Percentiles rank a stretch among this genome's conserved stretches.
phyloP scores from a whole-genome alignment of 2,329 filamentous ascomycete species.

The Trichoderma sp. region DNA sequence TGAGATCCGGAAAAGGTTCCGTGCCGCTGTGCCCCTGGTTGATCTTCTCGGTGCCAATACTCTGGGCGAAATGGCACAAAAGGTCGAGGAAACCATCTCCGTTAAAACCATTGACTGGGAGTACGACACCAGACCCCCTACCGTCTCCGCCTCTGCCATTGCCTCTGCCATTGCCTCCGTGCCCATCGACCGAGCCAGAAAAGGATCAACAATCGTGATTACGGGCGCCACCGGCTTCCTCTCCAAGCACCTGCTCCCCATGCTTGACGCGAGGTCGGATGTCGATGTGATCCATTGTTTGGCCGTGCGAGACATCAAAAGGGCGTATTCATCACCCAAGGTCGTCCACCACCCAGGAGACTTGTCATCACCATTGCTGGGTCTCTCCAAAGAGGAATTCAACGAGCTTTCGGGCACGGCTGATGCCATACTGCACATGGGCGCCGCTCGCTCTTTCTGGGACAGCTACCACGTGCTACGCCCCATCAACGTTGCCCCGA shows the following conservation, averaged over 20 bases:
- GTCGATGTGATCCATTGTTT: too few species aligned
- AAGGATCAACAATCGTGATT: too few species aligned
- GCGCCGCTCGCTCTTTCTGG: constrained; percentile 31
- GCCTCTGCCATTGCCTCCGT: too few species aligned
- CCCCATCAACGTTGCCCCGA: too few species aligned
- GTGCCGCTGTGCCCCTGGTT: constrained; percentile 25
- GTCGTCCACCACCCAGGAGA: constrained; percentile 30
- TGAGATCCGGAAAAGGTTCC: too few species aligned
- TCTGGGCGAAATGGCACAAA: constrained; percentile 39
- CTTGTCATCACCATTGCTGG: constrained; percentile 25
- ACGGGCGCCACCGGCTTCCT: too few species aligned
- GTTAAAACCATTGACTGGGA: constrained; percentile 29
- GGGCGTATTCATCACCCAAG: constrained; percentile 12
- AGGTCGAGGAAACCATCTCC: constrained; percentile 26
- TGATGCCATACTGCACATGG: constrained; percentile 52
- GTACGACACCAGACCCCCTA: constrained; percentile 23
- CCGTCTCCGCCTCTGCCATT: background rate
- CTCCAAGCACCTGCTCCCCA: too few species aligned
- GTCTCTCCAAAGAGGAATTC: constrained; percentile 24
- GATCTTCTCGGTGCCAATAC: constrained; percentile 40
- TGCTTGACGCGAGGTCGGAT: too few species aligned
- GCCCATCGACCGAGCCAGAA: too few species aligned
- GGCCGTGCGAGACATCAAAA: too few species aligned
- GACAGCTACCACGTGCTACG: too few species aligned
- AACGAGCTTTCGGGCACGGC: constrained; percentile 20